Percentiles rank a stretch among this genome's conserved stretches.
These are phyloP conservation scores for Penicillium sp. DNA, from an alignment of 2,329 filamentous ascomycete genomes.

Conservation along the genomic window DNA sequence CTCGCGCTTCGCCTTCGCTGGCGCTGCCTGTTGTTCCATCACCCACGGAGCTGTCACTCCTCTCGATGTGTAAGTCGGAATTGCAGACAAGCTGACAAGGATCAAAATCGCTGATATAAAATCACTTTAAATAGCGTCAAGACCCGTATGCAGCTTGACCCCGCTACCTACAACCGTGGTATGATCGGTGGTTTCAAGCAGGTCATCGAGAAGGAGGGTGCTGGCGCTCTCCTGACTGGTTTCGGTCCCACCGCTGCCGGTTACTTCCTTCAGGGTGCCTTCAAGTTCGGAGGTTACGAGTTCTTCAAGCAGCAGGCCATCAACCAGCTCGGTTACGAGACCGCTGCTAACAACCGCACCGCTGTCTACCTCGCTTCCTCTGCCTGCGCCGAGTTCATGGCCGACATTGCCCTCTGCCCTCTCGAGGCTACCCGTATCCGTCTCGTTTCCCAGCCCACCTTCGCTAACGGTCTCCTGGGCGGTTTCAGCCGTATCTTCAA, in stretches of 20 bases:
- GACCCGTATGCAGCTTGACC: slow-evolving; percentile 92
- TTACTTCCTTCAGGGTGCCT: slow-evolving; percentile 90
- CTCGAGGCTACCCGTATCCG: slow-evolving; percentile 91
- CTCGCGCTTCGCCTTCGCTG: slow-evolving; percentile 77
- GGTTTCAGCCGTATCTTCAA: slow-evolving; percentile 80
- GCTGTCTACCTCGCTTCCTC: slow-evolving; percentile 71
- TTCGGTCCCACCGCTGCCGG: slow-evolving; percentile 79
- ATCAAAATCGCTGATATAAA: slow-evolving; percentile 9
- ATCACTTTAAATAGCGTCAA: slow-evolving; percentile 63
- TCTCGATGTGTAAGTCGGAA: slow-evolving; percentile 89
- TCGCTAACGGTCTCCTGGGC: slow-evolving; percentile 71
- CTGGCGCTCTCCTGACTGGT: slow-evolving; percentile 79
- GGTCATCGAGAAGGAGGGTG: slow-evolving; percentile 78
- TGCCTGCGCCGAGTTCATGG: slow-evolving; percentile 60
- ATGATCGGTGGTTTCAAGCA: slow-evolving; percentile 82
- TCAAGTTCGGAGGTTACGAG: slow-evolving; percentile 94
- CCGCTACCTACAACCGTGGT: slow-evolving; percentile 80
- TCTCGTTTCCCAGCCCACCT: slow-evolving; percentile 82
- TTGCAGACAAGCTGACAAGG: no score
- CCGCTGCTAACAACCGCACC: slow-evolving; percentile 71
- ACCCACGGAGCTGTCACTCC: slow-evolving; percentile 96
- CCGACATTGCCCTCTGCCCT: slow-evolving; percentile 69
- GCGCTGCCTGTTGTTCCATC: slow-evolving; percentile 95
- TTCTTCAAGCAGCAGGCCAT: slow-evolving; percentile 94
- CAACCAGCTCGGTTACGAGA: slow-evolving; percentile 72